phyloP scores from a whole-genome alignment of 176 grass and related monocot species.

The Miscanthus lutarioriparius region DNA sequence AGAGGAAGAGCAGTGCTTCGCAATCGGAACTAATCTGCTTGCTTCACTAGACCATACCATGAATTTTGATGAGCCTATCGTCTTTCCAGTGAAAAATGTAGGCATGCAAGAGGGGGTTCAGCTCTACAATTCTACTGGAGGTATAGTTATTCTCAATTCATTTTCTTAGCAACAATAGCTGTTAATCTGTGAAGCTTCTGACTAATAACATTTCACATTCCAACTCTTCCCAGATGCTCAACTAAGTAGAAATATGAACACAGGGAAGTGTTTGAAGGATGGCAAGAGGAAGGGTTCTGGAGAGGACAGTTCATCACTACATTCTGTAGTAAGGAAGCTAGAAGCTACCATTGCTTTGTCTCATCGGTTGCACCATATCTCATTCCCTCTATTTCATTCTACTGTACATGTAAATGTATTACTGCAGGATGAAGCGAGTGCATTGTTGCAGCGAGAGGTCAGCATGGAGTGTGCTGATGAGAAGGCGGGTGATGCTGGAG shows the following conservation, averaged over 20 bases:
- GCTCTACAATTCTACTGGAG: constrained; percentile 35
- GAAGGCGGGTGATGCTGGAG: constrained; percentile 32
- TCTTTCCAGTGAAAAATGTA: constrained; percentile 49
- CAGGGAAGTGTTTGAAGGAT: constrained; percentile 40
- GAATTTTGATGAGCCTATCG: constrained; percentile 66
- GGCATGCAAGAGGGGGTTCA: constrained; percentile 38
- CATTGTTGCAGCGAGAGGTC: constrained; percentile 38
- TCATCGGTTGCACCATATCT: neutral
- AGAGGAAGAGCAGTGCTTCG: constrained; percentile 46
- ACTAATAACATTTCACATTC: constrained; percentile 1
- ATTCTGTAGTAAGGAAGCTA: constrained; percentile 45
- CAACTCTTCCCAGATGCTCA: constrained; percentile 37
- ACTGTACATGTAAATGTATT: neutral
- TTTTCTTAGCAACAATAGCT: neutral
- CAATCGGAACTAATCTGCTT: constrained; percentile 49
- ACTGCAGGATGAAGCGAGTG: constrained; percentile 37
- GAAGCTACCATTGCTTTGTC: neutral
- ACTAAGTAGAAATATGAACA: constrained; percentile 49
- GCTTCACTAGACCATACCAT: constrained; percentile 55
- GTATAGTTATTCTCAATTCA: constrained; percentile 27
- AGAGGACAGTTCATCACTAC: constrained; percentile 39
- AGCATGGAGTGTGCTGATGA: constrained; percentile 33
- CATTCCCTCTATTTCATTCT: constrained; percentile 7
- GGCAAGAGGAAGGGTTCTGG: constrained; percentile 52
- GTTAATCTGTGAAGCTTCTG: constrained; percentile 19